These are phyloP conservation scores for Pyricularia grisea DNA, from an alignment of 2,329 filamentous ascomycete genomes.

Conservation along the genomic window DNA sequence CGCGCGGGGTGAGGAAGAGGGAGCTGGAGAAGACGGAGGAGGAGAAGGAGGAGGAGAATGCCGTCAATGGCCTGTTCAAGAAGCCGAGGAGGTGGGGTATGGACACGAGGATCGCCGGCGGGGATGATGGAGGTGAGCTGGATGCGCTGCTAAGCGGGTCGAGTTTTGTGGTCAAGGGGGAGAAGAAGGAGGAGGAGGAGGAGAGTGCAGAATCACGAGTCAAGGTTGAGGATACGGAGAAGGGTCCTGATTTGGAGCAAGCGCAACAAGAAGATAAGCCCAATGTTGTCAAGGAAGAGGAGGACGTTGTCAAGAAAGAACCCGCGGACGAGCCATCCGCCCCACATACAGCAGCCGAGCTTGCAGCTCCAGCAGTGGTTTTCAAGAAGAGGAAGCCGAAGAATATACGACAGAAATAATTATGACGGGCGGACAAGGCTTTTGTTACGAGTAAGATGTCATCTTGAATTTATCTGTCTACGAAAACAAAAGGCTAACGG, in stretches of 20 bases:
- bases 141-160: conserved; percentile 46
- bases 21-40: conserved; percentile 48
- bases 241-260: conserved; percentile 11
- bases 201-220: conserved; percentile 16
- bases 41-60: conserved; percentile 51
- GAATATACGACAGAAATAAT: conserved; percentile 49
- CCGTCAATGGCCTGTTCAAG: conserved; percentile 50
- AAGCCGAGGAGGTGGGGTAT: conserved; percentile 46
- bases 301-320: conserved; percentile 16
- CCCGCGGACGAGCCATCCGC: conserved; percentile 15
- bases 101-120: conserved; percentile 35
- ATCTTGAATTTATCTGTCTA: neutral
- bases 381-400: conserved; percentile 77
- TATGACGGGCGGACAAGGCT: neutral
- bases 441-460: neutral
- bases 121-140: conserved; percentile 44
- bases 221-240: conserved; percentile 14
- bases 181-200: conserved; percentile 19
- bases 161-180: conserved; percentile 18
- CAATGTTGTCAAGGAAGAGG: conserved; percentile 10
- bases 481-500: neutral
- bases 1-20: conserved; percentile 53
- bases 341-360: conserved; percentile 7
- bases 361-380: conserved; percentile 39
- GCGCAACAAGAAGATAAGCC: conserved; percentile 14